Evolutionary conservation across 83 land plant genomes (phyloP).

Genomic region (Isoetes engelmannii): DNA sequence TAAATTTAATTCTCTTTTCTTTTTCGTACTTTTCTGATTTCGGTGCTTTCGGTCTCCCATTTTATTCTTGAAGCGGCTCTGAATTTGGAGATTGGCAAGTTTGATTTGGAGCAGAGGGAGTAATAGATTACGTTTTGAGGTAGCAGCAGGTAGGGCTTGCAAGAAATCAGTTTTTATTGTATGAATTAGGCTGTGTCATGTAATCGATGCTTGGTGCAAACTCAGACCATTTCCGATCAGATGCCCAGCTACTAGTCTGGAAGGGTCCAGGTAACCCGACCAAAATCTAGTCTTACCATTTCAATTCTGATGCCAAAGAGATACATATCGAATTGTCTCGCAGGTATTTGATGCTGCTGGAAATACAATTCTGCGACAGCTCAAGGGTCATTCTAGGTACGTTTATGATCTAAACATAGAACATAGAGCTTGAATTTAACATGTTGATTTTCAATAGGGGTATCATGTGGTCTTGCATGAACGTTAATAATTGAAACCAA

Average conservation of each 20-base stretch:
- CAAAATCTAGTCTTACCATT: background rate
- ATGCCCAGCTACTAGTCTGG: slow-evolving; percentile 75
- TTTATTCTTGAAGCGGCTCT: too few species aligned
- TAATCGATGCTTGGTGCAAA: too few species aligned
- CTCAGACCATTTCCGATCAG: slow-evolving; percentile 63
- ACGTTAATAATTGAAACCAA: too few species aligned
- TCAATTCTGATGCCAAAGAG: background rate
- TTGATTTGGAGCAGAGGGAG: too few species aligned
- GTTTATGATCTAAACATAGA: background rate
- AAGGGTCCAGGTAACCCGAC: slow-evolving; percentile 31
- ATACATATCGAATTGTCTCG: background rate
- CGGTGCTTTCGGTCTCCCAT: too few species aligned
- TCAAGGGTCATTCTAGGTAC: slow-evolving; percentile 44
- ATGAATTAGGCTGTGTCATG: too few species aligned
- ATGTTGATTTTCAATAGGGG: background rate
- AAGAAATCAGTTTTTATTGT: too few species aligned
- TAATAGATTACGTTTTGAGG: too few species aligned
- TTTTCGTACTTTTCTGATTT: too few species aligned
- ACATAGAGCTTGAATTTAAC: background rate
- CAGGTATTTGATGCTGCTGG: slow-evolving; percentile 29
- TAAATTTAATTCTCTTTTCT: too few species aligned
- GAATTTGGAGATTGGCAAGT: too few species aligned
- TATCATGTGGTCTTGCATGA: background rate
- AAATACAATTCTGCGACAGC: slow-evolving; percentile 34
- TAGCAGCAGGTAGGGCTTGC: too few species aligned